Evolutionary conservation across 2,329 filamentous ascomycete genomes (phyloP).

Genomic region (Phialocephala subalpina): DNA sequence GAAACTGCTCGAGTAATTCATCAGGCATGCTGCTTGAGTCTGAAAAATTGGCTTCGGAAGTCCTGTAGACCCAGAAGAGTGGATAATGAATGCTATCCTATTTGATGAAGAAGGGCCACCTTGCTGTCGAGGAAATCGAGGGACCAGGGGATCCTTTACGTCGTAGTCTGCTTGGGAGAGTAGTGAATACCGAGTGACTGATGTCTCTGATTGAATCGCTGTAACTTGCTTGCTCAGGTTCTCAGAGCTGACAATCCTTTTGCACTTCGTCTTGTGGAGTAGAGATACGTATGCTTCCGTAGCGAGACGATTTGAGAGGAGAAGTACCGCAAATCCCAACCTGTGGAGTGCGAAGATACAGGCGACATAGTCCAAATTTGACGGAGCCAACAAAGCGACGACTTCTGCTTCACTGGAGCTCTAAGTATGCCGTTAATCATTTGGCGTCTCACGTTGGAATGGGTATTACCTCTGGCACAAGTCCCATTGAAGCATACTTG

Average conservation of each 20-base stretch:
- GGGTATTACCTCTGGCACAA: constrained; percentile 29
- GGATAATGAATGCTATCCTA: constrained; percentile 41
- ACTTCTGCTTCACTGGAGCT: constrained; percentile 22
- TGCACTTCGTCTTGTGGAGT: constrained; percentile 50
- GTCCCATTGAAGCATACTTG: constrained; percentile 32
- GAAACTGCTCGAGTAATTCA: constrained; percentile 44
- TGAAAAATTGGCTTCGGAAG: constrained; percentile 66
- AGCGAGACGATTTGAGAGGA: constrained; percentile 62
- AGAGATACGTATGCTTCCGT: constrained; percentile 57
- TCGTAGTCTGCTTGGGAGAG: constrained; percentile 29
- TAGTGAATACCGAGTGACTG: constrained; percentile 36
- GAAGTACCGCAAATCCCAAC: constrained; percentile 59
- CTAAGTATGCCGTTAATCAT: not conserved
- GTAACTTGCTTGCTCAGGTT: constrained; percentile 24
- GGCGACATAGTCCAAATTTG: constrained; percentile 58
- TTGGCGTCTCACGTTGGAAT: not conserved
- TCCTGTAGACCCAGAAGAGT: constrained; percentile 59
- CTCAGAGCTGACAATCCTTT: constrained; percentile 12
- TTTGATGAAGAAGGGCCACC: constrained; percentile 19
- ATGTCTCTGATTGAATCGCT: constrained; percentile 25
- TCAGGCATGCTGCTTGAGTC: constrained; percentile 48
- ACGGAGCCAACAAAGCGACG: constrained; percentile 34
- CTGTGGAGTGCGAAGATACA: constrained; percentile 60
- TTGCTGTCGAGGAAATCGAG: constrained; percentile 22
- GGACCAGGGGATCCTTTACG: constrained; percentile 18